Percentiles rank a stretch among this genome's conserved stretches.
Evolutionary conservation across 371 early-diverging fungal species (phyloP).

Genomic region (Choanephora cucurbitarum): DNA sequence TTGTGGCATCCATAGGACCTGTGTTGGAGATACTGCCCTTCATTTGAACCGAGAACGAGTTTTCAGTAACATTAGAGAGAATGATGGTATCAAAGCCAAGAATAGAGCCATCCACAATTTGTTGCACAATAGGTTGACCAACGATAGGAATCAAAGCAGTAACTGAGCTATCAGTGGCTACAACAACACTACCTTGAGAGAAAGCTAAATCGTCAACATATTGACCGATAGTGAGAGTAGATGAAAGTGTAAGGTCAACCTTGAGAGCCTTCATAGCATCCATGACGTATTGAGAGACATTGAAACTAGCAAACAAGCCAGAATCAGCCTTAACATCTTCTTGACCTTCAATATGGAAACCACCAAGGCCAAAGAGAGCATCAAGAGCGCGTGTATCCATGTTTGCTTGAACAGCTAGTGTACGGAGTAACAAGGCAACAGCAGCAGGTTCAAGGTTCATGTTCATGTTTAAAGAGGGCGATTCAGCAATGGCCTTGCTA

Average conservation of each 20-base stretch:
- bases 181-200: conserved; percentile 50
- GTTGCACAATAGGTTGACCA: conserved; percentile 62
- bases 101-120: conserved; percentile 51
- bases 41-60: conserved; percentile 56
- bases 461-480: conserved; percentile 34
- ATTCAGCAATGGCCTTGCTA: conserved; percentile 38
- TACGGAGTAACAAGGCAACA: conserved; percentile 47
- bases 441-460: conserved; percentile 52
- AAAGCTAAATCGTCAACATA: conserved; percentile 49
- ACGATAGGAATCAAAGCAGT: conserved; percentile 55
- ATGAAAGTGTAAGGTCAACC: conserved; percentile 55
- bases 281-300: conserved; percentile 50
- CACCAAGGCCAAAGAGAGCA: conserved; percentile 50
- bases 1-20: conserved; percentile 64
- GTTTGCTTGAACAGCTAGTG: conserved; percentile 50
- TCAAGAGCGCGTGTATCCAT: conserved; percentile 52
- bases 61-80: conserved; percentile 54
- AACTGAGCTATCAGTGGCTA: conserved; percentile 48
- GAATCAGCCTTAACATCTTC: conserved; percentile 39
- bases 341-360: conserved; percentile 44
- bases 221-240: conserved; percentile 54
- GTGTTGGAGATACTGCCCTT: conserved; percentile 58
- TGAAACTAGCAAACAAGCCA: conserved; percentile 48
- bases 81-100: conserved; percentile 52
- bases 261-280: conserved; percentile 55